Conservation (phyloP, 148 eudicot genomes). For the Nepenthes gracilis region DNA sequence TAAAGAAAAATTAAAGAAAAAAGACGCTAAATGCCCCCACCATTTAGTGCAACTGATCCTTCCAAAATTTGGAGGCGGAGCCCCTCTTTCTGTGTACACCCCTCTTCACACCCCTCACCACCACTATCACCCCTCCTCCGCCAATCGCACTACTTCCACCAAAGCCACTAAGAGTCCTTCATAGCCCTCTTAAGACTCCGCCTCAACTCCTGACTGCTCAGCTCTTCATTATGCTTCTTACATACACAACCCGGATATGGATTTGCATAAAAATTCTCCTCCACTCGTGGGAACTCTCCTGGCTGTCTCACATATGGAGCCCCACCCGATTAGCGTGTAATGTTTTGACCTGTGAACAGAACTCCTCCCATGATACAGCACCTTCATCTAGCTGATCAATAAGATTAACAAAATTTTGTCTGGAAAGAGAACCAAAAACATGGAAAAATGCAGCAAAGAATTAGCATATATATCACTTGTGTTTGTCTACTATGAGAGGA, state of each 20-base stretch:
- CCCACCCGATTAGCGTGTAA: constrained; percentile 34
- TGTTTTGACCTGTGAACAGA: constrained; percentile 24
- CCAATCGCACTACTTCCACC: no score
- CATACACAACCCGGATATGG: constrained; percentile 57
- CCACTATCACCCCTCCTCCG: no score
- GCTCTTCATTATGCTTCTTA: constrained; percentile 7
- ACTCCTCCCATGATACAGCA: constrained; percentile 28
- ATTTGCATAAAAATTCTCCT: constrained; percentile 55
- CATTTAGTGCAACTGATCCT: no score
- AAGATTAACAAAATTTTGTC: constrained; percentile 26
- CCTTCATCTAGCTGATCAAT: constrained; percentile 37
- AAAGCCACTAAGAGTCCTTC: neutral
- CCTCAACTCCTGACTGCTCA: neutral
- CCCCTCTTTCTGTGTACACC: no score
- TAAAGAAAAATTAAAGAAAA: no score
- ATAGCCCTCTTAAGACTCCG: neutral
- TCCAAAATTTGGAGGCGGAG: no score
- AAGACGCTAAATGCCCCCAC: no score
- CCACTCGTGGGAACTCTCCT: constrained; percentile 21
- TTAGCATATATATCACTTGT: neutral
- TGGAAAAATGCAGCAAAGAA: neutral
- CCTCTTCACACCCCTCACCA: no score
- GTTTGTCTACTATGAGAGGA: neutral
- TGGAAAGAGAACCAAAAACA: constrained; percentile 5
- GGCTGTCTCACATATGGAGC: constrained; percentile 25